A percentile compares a stretch with the other conserved stretches of the same genome.
These are phyloP conservation scores for Narthecium ossifragum DNA, from an alignment of 106 monocot genomes.

Conservation along the genomic window DNA sequence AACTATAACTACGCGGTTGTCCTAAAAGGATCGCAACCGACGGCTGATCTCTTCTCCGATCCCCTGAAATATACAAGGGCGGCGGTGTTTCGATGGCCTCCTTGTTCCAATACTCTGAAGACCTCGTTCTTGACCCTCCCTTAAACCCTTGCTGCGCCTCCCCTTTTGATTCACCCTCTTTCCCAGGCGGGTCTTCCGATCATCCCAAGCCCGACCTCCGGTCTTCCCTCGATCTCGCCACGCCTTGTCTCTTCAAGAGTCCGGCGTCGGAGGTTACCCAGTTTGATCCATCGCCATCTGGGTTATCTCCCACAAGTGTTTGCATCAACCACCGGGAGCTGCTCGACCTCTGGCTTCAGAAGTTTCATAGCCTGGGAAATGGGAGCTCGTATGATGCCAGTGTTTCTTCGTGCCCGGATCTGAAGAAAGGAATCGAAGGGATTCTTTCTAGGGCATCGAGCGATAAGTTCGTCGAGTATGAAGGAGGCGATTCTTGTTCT, in stretches of 20 bases:
- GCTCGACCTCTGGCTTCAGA: slow-evolving; percentile 5
- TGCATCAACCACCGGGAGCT: slow-evolving; percentile 3
- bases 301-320: neutral
- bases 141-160: too few species aligned
- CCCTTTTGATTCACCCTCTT: too few species aligned
- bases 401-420: slow-evolving; percentile 3
- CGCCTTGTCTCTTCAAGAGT: too few species aligned
- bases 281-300: neutral
- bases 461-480: slow-evolving; percentile 3
- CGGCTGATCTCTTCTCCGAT: too few species aligned
- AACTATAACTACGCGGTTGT: too few species aligned
- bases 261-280: neutral
- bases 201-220: neutral
- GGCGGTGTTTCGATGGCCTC: too few species aligned
- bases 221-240: neutral
- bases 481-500: slow-evolving; percentile 2
- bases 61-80: too few species aligned
- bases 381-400: too few species aligned
- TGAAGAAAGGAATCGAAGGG: neutral
- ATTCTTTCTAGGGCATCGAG: neutral
- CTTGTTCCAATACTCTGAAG: too few species aligned
- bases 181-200: neutral
- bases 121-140: too few species aligned
- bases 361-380: too few species aligned
- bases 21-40: too few species aligned